Evolutionary conservation across 495 filamentous ascomycete genomes (phyloP), one percentile per base, ranked within the genome.

Genomic region (Cercophora newfieldiana): DNA sequence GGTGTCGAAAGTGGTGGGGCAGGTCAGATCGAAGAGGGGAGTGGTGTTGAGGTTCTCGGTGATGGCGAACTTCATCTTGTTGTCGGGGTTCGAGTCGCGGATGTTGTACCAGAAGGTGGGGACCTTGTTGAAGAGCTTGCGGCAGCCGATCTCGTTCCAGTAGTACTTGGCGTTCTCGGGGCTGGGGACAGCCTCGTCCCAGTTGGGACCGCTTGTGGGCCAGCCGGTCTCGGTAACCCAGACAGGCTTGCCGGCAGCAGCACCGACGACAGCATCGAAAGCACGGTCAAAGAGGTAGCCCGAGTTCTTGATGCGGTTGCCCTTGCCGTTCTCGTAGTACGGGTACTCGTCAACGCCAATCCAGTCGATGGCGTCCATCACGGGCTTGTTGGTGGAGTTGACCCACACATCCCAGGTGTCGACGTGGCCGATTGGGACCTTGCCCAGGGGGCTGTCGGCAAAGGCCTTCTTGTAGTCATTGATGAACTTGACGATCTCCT

Each of bases 141-240:
- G 80, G 85, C 90, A 93, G 58, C 84, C 88, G 57, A 91, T 82
- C 70, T 90, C 79, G 57, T 91, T 78, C 89, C 89, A 93, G 81
- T 86, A 93, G 68, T 79, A 83, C 83, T 89, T 78, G 59, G 89
- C 89, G 76, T 92, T 92, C 51, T 76, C 77, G 24, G 77, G 64
- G 64, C 80, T 87, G 55, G 90, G 78, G 2, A 84, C 83, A 64
- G 86, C 89, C 64, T 84, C 69, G 72, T 85, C 85, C 77, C 83
- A 78, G 28, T 57, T 68, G 8, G 70, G 74, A 44, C 82, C 82
- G 19, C 68, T 64, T 33, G 72, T 61, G 8, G 83, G 82, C 80
- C 80, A 85, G 56, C 82, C 83, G 0, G 81, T 84, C 74, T 85
- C 83, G 56, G 79, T 83, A 21, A 85, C 71, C 83, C 83, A 85